phyloP scores from a whole-genome alignment of 2,329 filamentous ascomycete species.

The Fusarium circinatum region DNA sequence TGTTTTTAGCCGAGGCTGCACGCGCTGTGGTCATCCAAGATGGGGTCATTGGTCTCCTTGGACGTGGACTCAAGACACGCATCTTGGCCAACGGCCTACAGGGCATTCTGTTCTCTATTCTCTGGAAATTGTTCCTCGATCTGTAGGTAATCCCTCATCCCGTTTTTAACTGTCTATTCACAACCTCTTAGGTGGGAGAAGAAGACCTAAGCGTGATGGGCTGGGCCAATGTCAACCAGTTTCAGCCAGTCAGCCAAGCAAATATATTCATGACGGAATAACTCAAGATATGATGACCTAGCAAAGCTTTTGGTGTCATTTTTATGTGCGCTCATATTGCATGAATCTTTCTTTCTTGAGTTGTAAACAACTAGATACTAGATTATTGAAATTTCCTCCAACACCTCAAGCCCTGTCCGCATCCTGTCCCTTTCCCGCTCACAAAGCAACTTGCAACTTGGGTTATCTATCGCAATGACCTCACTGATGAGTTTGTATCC shows the following conservation, averaged over 20 bases:
- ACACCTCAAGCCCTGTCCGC: background rate
- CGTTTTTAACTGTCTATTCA: fast-evolving
- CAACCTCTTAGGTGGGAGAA: slow-evolving; percentile 3
- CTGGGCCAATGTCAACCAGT: too few relatives aligned
- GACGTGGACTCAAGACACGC: slow-evolving; percentile 58
- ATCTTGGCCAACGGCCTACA: slow-evolving; percentile 61
- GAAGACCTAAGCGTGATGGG: background rate
- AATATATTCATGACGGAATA: background rate
- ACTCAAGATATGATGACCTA: too few relatives aligned
- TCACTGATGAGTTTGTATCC: background rate
- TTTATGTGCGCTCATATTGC: background rate
- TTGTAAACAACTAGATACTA: background rate
- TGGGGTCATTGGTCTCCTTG: slow-evolving; percentile 55
- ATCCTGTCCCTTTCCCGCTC: background rate
- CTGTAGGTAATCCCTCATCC: slow-evolving; percentile 48
- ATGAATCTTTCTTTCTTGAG: background rate
- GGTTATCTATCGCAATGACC: background rate
- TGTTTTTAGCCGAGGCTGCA: slow-evolving; percentile 53
- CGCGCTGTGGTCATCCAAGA: slow-evolving; percentile 53
- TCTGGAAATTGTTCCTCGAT: slow-evolving; percentile 61
- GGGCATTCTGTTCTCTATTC: slow-evolving; percentile 58
- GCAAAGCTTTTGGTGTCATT: background rate
- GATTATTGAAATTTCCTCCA: background rate
- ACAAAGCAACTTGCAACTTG: background rate
- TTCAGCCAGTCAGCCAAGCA: background rate